phyloP scores from a whole-genome alignment of 352 stramenopile species.

The Phytophthora ramorum region DNA sequence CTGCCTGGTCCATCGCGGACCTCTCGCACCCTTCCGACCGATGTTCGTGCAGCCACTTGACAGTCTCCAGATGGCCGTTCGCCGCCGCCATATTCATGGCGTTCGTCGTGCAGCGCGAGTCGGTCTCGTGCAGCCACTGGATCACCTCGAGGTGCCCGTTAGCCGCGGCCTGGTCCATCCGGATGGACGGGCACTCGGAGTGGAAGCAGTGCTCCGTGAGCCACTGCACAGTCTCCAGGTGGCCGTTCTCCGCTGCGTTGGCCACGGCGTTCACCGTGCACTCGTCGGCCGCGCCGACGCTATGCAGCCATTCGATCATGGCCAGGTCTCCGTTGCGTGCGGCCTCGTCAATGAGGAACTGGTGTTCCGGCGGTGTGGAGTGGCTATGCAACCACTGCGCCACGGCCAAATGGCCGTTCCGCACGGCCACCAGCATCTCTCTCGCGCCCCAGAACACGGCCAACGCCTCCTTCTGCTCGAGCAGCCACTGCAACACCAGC shows the following conservation, averaged over 20 bases:
- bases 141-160: conserved; percentile 47
- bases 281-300: conserved; percentile 29
- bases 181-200: conserved; percentile 32
- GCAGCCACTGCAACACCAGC: conserved; percentile 42
- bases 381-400: conserved; percentile 49
- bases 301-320: conserved; percentile 52
- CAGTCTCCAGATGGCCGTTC: conserved; percentile 26
- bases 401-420: conserved; percentile 39
- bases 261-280: conserved; percentile 45
- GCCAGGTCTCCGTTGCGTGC: conserved; percentile 44
- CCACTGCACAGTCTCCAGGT: conserved; percentile 49
- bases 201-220: conserved; percentile 40
- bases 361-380: conserved; percentile 34
- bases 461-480: conserved; percentile 24
- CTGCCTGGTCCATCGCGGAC: conserved; percentile 33
- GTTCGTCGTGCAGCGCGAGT: conserved; percentile 33
- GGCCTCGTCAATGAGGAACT: conserved; percentile 40
- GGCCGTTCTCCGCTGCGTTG: conserved; percentile 44
- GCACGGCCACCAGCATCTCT: conserved; percentile 40
- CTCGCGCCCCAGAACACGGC: conserved; percentile 34
- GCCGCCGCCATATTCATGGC: conserved; percentile 39
- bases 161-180: conserved; percentile 45
- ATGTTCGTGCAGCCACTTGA: conserved; percentile 34
- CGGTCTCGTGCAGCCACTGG: conserved; percentile 27
- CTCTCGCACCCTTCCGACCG: conserved; percentile 30